phyloP scores from a whole-genome alignment of 164 flowering plant species.

The Brasenia schreberi region DNA sequence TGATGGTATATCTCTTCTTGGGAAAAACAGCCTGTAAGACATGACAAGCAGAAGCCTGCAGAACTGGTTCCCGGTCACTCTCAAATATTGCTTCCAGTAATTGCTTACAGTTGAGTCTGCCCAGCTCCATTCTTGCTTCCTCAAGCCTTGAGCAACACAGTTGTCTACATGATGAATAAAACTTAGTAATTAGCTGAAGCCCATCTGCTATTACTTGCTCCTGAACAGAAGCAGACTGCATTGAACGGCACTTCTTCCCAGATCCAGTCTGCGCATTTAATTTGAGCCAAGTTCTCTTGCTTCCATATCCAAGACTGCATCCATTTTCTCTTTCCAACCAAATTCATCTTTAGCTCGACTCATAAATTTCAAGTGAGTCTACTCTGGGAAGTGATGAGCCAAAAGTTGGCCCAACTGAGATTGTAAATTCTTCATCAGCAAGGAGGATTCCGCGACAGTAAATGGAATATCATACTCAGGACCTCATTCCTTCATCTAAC shows the following conservation, averaged over 20 bases:
- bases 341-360: conserved; percentile 98
- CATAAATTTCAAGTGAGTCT: conserved; percentile 91
- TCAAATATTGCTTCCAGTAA: conserved; percentile 72
- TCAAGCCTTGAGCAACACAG: conserved; percentile 33
- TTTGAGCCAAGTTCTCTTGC: conserved; percentile 63
- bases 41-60: conserved; percentile 83
- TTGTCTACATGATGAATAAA: conserved; percentile 40
- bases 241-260: conserved; percentile 42
- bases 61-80: conserved; percentile 76
- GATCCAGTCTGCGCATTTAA: conserved; percentile 30
- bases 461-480: conserved; percentile 99
- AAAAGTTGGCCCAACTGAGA: conserved; percentile 75
- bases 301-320: conserved; percentile 86
- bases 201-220: conserved; percentile 92
- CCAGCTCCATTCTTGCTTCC: conserved; percentile 41
- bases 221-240: conserved; percentile 55
- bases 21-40: conserved; percentile 83
- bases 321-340: conserved; percentile 99
- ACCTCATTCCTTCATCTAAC: conserved; percentile 90
- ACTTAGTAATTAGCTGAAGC: conserved; percentile 63
- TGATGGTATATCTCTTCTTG: conserved; percentile 67
- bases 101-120: conserved; percentile 59
- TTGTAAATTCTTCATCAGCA: conserved; percentile 18
- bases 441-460: conserved; percentile 78
- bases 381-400: conserved; percentile 76